Percentiles rank a stretch among this genome's conserved stretches.
These are phyloP conservation scores for Suillus americanus DNA, from an alignment of 768 basidiomycete genomes.

Conservation along the genomic window DNA sequence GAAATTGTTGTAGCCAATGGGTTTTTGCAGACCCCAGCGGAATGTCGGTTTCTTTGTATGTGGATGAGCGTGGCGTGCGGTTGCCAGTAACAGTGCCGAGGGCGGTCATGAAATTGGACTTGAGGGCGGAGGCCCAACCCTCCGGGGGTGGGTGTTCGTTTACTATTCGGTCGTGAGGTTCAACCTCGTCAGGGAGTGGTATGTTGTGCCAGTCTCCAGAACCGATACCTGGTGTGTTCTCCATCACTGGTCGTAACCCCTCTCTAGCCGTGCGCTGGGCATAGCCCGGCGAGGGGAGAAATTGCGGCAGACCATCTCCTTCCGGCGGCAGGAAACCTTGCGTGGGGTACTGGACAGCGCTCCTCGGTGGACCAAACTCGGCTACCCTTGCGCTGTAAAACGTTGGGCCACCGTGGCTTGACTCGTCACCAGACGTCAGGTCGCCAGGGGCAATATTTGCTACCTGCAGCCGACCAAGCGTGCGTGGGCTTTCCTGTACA, in stretches of 20 bases:
- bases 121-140: constrained; percentile 44
- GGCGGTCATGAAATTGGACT: constrained; percentile 45
- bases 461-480: constrained; percentile 47
- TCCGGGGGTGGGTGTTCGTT: constrained; percentile 14
- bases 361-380: constrained; percentile 19
- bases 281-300: constrained; percentile 20
- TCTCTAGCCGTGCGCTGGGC: constrained; percentile 8
- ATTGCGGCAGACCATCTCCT: constrained; percentile 27
- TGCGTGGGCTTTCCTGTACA: constrained; percentile 32
- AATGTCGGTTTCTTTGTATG: neutral
- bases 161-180: neutral
- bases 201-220: constrained; percentile 12
- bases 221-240: constrained; percentile 13
- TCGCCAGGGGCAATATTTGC: constrained; percentile 51
- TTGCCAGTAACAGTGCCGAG: constrained; percentile 51
- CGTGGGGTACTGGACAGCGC: constrained; percentile 16
- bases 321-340: constrained; percentile 26
- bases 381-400: neutral
- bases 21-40: constrained; percentile 2
- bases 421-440: constrained; percentile 33
- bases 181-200: neutral
- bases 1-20: constrained; percentile 1
- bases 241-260: constrained; percentile 8
- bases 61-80: constrained; percentile 22
- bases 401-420: neutral